Evolutionary conservation across 1,139 yeast genomes (phyloP), one percentile per base, ranked within the genome.

Genomic region (Tardiomyces digboiensis): DNA sequence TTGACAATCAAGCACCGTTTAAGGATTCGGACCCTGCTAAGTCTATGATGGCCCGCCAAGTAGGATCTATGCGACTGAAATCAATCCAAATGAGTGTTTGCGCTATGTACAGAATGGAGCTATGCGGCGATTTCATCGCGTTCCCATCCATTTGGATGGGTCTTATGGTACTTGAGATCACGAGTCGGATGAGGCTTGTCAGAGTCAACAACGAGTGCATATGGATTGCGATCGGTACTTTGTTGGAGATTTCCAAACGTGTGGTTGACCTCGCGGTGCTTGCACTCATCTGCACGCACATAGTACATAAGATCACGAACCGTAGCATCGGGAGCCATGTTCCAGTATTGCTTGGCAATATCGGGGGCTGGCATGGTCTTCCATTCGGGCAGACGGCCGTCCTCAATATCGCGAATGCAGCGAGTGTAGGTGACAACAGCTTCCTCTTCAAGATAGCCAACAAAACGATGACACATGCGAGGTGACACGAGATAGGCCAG

Each of bases 391-490:
- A 80, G 65, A 42, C 70, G 64, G 2, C 80, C 80, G 13, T 62
- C 58, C 39, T 76, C 75, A 39, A 75, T 58, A 52, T 82, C 78
- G 40, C 74, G 74, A 39, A 79, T 63, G 42, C 84, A 64, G 53
- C 83, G 79, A 2, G 84, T 68, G 58, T 82, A 82, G 0, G 91
- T 82, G 46, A 75, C 68, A 16, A 82, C 86, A 1, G 89, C 89
- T 58, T 82, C 89, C 58, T 82, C 91, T 59, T 82, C 91, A 40
- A 82, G 67, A 59, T 82, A 82, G 1, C 91, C 91, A 39, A 82
- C 91, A 59, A 82, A 81, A 48, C 91, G 66, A 56, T 82, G 91
- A 54, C 89, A 82, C 46, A 78, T 73, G 42, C 71, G 71, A 13
- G 91, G 89, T 48, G 74, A 70, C 37, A 75, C 51, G 45, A 82